Evolutionary conservation across 768 basidiomycete genomes (phyloP).

Genomic region (Lepiota venenata): DNA sequence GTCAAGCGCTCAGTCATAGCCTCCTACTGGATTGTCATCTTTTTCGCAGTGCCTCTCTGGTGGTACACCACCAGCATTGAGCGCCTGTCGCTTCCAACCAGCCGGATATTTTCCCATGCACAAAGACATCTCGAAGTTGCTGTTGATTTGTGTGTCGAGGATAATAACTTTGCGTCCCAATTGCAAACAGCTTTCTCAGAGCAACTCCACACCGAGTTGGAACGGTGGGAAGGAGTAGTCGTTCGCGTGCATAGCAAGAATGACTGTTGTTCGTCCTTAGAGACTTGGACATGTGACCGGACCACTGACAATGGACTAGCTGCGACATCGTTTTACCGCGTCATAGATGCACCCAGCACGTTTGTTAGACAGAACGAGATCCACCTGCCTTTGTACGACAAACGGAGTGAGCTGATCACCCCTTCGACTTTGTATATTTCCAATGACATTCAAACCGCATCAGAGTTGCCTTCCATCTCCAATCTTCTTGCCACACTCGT

Average conservation of each 20-base stretch:
- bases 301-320: conserved; percentile 1
- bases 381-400: conserved; percentile 1
- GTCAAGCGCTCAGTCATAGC: conserved; percentile 60
- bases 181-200: conserved; percentile 23
- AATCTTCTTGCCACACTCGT: conserved; percentile 3
- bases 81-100: conserved; percentile 67
- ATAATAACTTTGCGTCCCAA: neutral
- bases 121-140: conserved; percentile 43
- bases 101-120: conserved; percentile 52
- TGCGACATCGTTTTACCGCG: neutral
- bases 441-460: conserved; percentile 32
- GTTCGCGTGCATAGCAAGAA: neutral
- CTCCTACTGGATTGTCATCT: conserved; percentile 75
- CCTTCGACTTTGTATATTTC: conserved; percentile 24
- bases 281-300: neutral
- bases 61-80: conserved; percentile 92
- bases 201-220: conserved; percentile 23
- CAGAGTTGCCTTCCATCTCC: conserved; percentile 18
- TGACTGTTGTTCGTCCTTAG: conserved; percentile 5
- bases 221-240: conserved; percentile 4
- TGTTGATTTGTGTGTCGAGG: conserved; percentile 33
- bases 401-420: neutral
- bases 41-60: conserved; percentile 87
- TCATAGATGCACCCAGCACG: neutral
- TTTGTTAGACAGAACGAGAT: conserved; percentile 4